These are phyloP conservation scores for Aspergillus sclerotiicarbonarius DNA, from an alignment of 495 filamentous ascomycete species.

Conservation along the genomic window DNA sequence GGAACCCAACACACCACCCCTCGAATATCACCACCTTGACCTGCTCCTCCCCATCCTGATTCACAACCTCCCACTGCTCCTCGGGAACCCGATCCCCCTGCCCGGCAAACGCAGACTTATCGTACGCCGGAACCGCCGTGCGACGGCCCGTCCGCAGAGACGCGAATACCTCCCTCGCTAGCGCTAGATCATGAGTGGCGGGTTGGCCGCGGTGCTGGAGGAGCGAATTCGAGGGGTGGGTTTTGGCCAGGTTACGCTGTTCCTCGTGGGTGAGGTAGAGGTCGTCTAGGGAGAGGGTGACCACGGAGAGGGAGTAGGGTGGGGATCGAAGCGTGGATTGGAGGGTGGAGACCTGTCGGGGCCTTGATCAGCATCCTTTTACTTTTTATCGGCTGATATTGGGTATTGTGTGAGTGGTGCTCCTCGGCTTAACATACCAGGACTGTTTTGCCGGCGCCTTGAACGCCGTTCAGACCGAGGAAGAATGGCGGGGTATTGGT, in stretches of 20 bases:
- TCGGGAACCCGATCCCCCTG: slow-evolving; percentile 72
- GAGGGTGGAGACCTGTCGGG: slow-evolving; percentile 59
- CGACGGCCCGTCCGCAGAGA: slow-evolving; percentile 52
- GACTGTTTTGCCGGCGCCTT: slow-evolving; percentile 90
- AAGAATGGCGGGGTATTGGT: slow-evolving; percentile 54
- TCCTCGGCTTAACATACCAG: slow-evolving; percentile 49
- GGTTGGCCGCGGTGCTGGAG: slow-evolving; percentile 82
- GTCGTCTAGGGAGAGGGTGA: slow-evolving; percentile 87
- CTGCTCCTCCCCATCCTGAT: slow-evolving; percentile 48
- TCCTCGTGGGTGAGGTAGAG: slow-evolving; percentile 76
- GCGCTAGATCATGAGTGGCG: slow-evolving; percentile 76
- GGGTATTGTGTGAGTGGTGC: not conserved
- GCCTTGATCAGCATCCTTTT: not conserved
- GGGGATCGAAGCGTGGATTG: slow-evolving; percentile 62
- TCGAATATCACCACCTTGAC: slow-evolving; percentile 75
- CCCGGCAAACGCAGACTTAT: slow-evolving; percentile 76
- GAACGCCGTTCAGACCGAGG: slow-evolving; percentile 64
- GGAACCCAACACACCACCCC: slow-evolving; percentile 91
- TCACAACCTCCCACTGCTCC: slow-evolving; percentile 60
- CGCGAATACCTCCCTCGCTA: slow-evolving; percentile 61
- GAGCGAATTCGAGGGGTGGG: slow-evolving; percentile 68
- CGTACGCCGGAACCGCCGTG: slow-evolving; percentile 72
- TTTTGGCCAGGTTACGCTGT: slow-evolving; percentile 62
- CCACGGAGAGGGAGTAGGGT: slow-evolving; percentile 65
- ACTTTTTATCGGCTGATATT: slow-evolving; percentile 1